Conservation (phyloP, 331 rosid genomes). For the Malus hybrid region DNA sequence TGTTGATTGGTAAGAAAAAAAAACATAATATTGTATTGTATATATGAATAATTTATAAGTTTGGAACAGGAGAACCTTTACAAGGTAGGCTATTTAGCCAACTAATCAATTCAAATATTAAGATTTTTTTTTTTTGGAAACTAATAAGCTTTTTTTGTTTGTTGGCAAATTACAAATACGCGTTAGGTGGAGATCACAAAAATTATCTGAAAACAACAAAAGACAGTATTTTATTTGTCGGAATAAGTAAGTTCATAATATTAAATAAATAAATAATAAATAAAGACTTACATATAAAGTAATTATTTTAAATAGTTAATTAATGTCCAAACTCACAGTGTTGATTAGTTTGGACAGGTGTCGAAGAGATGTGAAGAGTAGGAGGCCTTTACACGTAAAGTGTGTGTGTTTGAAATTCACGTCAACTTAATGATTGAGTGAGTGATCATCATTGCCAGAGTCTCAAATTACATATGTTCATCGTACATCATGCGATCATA, state of each 20-base stretch:
- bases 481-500: rapidly evolving
- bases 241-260: neutral
- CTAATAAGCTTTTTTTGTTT: neutral
- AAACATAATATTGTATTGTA: no score
- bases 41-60: no score
- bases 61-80: neutral
- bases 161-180: neutral
- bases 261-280: neutral
- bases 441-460: rapidly evolving
- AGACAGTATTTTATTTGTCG: neutral
- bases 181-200: neutral
- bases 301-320: neutral
- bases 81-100: neutral
- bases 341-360: neutral
- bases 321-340: no score
- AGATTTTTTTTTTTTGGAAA: no score
- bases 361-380: neutral
- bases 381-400: neutral
- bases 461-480: rapidly evolving
- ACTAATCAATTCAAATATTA: neutral
- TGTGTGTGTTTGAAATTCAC: neutral
- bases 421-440: neutral
- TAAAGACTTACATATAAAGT: neutral
- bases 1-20: neutral
- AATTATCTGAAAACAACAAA: neutral